Evolutionary conservation across 75 land plant species (phyloP).

Genomic region (Selaginella moellendorffii): DNA sequence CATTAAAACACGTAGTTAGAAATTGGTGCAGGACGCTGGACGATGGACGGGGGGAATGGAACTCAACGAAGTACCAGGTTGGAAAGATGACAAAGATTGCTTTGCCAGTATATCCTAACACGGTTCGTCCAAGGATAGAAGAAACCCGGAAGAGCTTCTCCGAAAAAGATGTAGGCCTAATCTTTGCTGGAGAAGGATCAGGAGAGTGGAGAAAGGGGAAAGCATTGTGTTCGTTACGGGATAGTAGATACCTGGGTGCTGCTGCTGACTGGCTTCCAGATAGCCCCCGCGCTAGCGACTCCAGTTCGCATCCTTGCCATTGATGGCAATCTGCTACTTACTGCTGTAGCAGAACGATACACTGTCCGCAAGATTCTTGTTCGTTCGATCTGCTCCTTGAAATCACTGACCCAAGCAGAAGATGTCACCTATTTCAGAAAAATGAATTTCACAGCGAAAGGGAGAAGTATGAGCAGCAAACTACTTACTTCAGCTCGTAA

Average conservation of each 20-base stretch:
- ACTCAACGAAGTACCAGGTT: background rate
- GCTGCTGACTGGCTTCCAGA: slow-evolving; percentile 63
- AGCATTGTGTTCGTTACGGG: background rate
- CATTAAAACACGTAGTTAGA: no score
- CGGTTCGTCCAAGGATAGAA: background rate
- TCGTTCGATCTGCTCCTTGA: slow-evolving; percentile 75
- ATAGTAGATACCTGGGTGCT: slow-evolving; percentile 48
- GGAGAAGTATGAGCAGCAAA: no score
- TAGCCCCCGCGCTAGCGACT: slow-evolving; percentile 54
- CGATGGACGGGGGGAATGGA: no score
- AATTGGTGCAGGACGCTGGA: no score
- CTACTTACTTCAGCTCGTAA: slow-evolving; percentile 72
- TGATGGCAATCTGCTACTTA: slow-evolving; percentile 61
- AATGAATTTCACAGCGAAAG: background rate
- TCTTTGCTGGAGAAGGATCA: background rate
- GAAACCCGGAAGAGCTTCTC: background rate
- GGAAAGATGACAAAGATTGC: background rate
- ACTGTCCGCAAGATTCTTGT: slow-evolving; percentile 62
- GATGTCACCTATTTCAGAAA: slow-evolving; percentile 57
- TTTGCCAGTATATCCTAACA: background rate
- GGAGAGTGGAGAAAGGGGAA: background rate
- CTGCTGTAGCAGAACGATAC: slow-evolving; percentile 73
- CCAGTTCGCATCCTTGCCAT: slow-evolving; percentile 40
- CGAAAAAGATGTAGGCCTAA: background rate
- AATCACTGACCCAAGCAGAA: slow-evolving; percentile 90